Evolutionary conservation across 768 basidiomycete species (phyloP), one percentile per base, ranked within the genome.

Genomic region (Termitomyces sp.): DNA sequence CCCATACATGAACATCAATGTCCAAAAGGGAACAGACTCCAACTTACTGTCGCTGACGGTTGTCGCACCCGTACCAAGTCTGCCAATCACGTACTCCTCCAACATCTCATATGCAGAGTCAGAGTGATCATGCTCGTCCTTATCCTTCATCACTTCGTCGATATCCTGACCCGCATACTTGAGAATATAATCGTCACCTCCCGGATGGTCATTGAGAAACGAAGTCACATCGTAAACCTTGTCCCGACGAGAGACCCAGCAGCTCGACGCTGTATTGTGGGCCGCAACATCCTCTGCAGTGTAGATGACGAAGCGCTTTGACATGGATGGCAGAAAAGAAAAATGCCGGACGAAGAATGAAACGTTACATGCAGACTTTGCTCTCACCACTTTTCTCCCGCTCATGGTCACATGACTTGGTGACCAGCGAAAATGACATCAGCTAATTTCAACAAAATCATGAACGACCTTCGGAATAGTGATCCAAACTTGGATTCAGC

Each of bases 101-200:
- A 99, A 68, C 86, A 99, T 92, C 24, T 88, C 87, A 70, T 91
- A 98, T 1, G 97, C 97, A 9, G 88, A 82, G 26, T 92, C 87
- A 3, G 92, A 94, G 70, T 98, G 97, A 10, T 87, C 87, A 70
- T 99, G 97, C 64, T 90, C 86, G 22, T 77, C 69, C 62, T 77
- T 72, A 72, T 96, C 87, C 65, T 80, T 82, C 97, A 98, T 98
- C 55, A 85, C 77, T 20, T 72, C 77, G 20, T 80, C 88, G 52
- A 98, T 79, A 68, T 97, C 92, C 72, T 84, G 83, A 42, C 94
- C 95, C 5, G 90, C 96, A 71, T 88, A 80, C 45, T 84, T 75
- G 40, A 94, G 73, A 64, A 99, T 83, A 61, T 94, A 73, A 69
- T 98, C 95, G 70, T 98, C 96, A 3, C 95, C 94, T 62, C 96